Conservation (phyloP, 2,329 filamentous ascomycete species). For the Clarireedia homoeocarpa region DNA sequence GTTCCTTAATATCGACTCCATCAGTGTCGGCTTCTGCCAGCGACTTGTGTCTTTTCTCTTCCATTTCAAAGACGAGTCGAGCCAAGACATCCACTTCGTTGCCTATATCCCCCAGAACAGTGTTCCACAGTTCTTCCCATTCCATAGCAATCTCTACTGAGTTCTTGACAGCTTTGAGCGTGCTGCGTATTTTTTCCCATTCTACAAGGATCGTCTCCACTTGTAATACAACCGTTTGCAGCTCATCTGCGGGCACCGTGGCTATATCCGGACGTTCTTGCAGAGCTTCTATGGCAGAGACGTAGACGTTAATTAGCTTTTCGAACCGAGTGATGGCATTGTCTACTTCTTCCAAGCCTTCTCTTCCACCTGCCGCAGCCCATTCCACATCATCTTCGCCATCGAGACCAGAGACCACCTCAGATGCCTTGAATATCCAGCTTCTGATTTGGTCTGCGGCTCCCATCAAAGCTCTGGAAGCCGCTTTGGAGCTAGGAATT, state of each 20-base stretch:
- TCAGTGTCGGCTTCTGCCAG: conserved; percentile 55
- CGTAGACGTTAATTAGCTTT: conserved; percentile 83
- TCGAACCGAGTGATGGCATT: conserved; percentile 78
- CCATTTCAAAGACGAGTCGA: conserved; percentile 91
- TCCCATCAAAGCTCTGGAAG: conserved; percentile 72
- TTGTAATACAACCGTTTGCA: conserved; percentile 70
- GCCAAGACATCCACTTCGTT: conserved; percentile 76
- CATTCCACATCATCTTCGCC: conserved; percentile 97
- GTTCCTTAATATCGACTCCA: conserved; percentile 70
- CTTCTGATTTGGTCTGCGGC: conserved; percentile 87
- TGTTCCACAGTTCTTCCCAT: conserved; percentile 96
- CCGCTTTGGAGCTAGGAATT: conserved; percentile 78
- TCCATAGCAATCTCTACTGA: conserved; percentile 98
- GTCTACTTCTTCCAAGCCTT: conserved; percentile 67
- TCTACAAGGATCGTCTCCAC: conserved; percentile 82
- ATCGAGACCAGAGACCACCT: conserved; percentile 81
- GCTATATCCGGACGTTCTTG: conserved; percentile 72
- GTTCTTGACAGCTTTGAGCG: conserved; percentile 70
- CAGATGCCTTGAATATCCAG: conserved; percentile 89
- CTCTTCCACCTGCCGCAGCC: conserved; percentile 80
- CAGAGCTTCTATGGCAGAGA: conserved; percentile 86
- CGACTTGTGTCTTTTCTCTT: conserved; percentile 83
- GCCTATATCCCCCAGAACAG: conserved; percentile 86
- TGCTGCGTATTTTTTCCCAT: conserved; percentile 75
- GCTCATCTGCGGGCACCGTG: conserved; percentile 60